Percentiles rank a stretch among this genome's conserved stretches.
phyloP scores from a whole-genome alignment of 202 grass and related monocot genomes.

The Carex sylvatica region DNA sequence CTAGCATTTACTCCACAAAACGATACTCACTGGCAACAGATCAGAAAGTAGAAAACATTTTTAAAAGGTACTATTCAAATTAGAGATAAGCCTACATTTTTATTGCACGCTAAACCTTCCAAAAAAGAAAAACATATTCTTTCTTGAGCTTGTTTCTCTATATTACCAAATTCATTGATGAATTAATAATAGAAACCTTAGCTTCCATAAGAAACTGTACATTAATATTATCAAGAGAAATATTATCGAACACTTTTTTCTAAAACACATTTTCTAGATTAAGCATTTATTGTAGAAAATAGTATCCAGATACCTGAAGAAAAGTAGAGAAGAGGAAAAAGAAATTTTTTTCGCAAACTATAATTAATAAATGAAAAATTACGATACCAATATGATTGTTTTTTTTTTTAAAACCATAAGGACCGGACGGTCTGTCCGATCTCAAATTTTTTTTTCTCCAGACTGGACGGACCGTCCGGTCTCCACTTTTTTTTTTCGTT shows the following conservation, averaged over 20 bases:
- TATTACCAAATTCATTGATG: neutral
- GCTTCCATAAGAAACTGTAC: neutral
- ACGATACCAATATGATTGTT: too few relatives aligned
- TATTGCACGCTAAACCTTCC: neutral
- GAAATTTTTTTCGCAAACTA: too few relatives aligned
- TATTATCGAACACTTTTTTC: neutral
- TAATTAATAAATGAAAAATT: too few relatives aligned
- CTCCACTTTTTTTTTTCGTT: too few relatives aligned
- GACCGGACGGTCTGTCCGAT: too few relatives aligned
- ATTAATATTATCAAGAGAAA: neutral
- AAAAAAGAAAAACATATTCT: neutral
- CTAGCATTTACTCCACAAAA: neutral
- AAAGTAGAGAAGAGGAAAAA: constrained; percentile 19
- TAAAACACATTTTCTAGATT: neutral
- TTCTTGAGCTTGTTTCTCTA: neutral
- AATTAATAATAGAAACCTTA: neutral
- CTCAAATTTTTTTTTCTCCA: too few relatives aligned
- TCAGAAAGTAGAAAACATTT: neutral
- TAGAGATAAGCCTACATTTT: too few relatives aligned
- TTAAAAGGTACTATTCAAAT: constrained; percentile 7
- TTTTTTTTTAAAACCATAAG: too few relatives aligned
- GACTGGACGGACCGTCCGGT: too few relatives aligned
- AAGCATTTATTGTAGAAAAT: constrained; percentile 8
- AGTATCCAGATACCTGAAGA: neutral
- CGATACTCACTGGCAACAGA: neutral